Percentiles rank a stretch among this genome's conserved stretches.
Conservation (phyloP, 495 filamentous ascomycete genomes). For the Penicillium tannophilum region DNA sequence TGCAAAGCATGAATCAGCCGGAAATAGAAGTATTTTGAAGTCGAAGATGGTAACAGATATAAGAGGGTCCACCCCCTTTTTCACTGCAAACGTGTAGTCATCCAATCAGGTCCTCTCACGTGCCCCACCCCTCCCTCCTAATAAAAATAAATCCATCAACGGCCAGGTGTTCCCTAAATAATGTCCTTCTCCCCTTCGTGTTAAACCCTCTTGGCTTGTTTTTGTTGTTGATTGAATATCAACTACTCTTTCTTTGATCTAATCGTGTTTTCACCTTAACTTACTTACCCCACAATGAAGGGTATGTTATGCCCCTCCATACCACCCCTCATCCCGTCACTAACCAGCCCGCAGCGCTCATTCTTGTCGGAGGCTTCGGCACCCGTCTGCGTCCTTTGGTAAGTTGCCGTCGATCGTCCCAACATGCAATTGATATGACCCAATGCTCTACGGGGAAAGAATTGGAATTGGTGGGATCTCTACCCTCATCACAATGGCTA, state of each 20-base stretch:
- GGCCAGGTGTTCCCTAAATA: slow-evolving; percentile 39
- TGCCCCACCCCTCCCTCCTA: slow-evolving; percentile 26
- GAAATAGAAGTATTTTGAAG: background rate
- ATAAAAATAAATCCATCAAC: slow-evolving; percentile 40
- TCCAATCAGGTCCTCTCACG: slow-evolving; percentile 33
- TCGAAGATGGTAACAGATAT: background rate
- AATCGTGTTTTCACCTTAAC: slow-evolving; percentile 9
- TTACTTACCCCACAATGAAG: slow-evolving; percentile 48
- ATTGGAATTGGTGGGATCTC: background rate
- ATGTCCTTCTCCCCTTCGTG: slow-evolving; percentile 14
- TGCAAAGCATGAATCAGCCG: background rate
- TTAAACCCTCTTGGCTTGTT: slow-evolving; percentile 12
- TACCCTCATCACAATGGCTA: slow-evolving; percentile 9
- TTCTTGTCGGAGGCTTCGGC: slow-evolving; percentile 99
- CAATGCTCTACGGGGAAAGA: slow-evolving; percentile 15
- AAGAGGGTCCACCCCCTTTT: slow-evolving; percentile 27
- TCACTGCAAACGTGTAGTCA: slow-evolving; percentile 34
- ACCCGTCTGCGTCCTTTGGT: slow-evolving; percentile 97
- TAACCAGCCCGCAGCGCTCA: slow-evolving; percentile 68
- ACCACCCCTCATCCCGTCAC: slow-evolving; percentile 20
- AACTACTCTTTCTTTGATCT: slow-evolving; percentile 13
- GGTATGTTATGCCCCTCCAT: slow-evolving; percentile 39
- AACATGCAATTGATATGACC: slow-evolving; percentile 15
- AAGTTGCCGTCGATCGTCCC: slow-evolving; percentile 47
- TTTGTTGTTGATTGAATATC: slow-evolving; percentile 10